Evolutionary conservation across 1,284 basidiomycete genomes (phyloP), one percentile per base, ranked within the genome.

Genomic region (Cutaneotrichosporon arboriforme): DNA sequence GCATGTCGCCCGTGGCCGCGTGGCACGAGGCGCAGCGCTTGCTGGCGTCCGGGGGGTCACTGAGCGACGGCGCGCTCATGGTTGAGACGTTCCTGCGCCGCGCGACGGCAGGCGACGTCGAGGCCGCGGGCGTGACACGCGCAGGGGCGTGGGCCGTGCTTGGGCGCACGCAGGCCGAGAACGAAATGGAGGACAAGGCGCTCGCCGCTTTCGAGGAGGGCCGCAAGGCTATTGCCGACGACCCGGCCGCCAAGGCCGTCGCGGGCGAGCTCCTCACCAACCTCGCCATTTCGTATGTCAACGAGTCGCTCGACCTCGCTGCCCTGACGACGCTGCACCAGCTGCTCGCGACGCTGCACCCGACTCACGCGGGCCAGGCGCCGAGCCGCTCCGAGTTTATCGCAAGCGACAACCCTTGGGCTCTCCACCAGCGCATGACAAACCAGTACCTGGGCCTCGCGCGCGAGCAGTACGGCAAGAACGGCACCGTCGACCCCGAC

Each of bases 211-310:
- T 81, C 47, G 80, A 80, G 81, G 86, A 53, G 84, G 94, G 75
- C 82, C 88, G 57, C 79, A 83, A 49, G 84, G 81, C 83, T 55
- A 90, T 86, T 4, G 79, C 88, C 38, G 76, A 77, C 37, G 78
- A 75, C 54, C 84, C 83, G 3, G 83, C 85, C 69, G 79, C 80
- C 49, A 80, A 79, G 15, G 81, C 82, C 40, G 81, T 80, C n/a
- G 75, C 81, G 8, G 87, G 87, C 8, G 83, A 81, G 46, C 88
- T 90, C 59, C 85, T 93, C 83, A 78, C 92, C 62, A 90, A 90
- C 4, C 81, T 98, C 17, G 93, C 96, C 3, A 94, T 97, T 61
- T 91, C 90, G 4, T 98, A 91, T 74, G 97, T 93, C 44, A 99
- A 99, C 70, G 96, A 99, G 77, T 85, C 85, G 0, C 87, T 87